Conservation (phyloP, 164 flowering plant genomes). For the Aristolochia californica region DNA sequence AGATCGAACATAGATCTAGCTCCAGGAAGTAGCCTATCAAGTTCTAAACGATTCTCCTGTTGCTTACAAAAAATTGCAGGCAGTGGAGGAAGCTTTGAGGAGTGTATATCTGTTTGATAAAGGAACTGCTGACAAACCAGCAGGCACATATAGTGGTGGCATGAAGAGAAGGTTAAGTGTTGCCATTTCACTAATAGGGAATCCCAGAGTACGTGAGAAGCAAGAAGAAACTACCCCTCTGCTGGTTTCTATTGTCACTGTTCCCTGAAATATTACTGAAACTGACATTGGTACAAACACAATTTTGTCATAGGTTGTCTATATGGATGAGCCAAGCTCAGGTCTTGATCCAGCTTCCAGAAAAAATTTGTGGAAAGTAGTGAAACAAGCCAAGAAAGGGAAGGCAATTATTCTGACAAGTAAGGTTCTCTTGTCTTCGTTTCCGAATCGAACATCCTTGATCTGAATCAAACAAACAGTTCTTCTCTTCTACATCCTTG, state of each 20-base stretch:
- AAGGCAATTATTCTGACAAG: slow-evolving; percentile 93
- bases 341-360: slow-evolving; percentile 97
- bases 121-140: slow-evolving; percentile 77
- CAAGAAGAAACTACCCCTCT: neutral
- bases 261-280: neutral
- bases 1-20: no score
- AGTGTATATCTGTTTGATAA: slow-evolving; percentile 72
- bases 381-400: slow-evolving; percentile 77
- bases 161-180: slow-evolving; percentile 98
- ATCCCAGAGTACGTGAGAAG: slow-evolving; percentile 62
- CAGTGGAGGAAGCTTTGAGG: slow-evolving; percentile 82
- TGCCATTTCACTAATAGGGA: slow-evolving; percentile 87
- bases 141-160: slow-evolving; percentile 94
- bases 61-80: slow-evolving; percentile 28
- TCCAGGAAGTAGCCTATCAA: no score
- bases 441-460: no score
- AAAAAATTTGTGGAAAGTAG: slow-evolving; percentile 77
- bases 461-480: no score
- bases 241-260: no score
- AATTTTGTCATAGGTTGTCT: slow-evolving; percentile 53
- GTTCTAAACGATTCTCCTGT: no score
- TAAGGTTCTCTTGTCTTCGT: slow-evolving; percentile 12
- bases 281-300: neutral
- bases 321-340: slow-evolving; percentile 98
- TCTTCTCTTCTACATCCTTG: neutral